These are phyloP conservation scores for Coniferiporia weirii DNA, from an alignment of 1,284 basidiomycete genomes.

Conservation along the genomic window DNA sequence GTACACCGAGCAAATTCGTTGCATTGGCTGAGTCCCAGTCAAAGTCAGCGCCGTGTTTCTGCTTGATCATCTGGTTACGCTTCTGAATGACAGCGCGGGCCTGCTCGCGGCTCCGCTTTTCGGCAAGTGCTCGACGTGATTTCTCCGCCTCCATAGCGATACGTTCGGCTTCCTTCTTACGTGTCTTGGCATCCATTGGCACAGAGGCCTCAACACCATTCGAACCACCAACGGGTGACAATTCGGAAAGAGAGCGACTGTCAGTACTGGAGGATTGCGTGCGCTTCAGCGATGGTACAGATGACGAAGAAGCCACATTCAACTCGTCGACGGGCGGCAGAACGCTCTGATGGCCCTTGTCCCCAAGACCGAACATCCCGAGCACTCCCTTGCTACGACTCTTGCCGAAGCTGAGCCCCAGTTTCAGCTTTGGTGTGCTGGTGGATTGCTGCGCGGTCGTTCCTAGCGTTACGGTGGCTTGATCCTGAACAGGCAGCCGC, in stretches of 20 bases:
- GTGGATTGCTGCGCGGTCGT: constrained; percentile 31
- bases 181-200: constrained; percentile 72
- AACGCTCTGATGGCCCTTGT: constrained; percentile 55
- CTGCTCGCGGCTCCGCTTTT: constrained; percentile 75
- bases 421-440: constrained; percentile 30
- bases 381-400: constrained; percentile 62
- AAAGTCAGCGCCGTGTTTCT: constrained; percentile 44
- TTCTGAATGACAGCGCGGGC: constrained; percentile 95
- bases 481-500: constrained; percentile 38
- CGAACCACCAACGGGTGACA: constrained; percentile 31
- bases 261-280: constrained; percentile 79
- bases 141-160: constrained; percentile 83
- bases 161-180: constrained; percentile 87
- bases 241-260: constrained; percentile 55
- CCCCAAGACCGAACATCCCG: constrained; percentile 70
- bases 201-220: constrained; percentile 32
- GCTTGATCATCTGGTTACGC: constrained; percentile 69
- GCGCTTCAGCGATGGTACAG: constrained; percentile 73
- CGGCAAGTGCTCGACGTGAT: constrained; percentile 75
- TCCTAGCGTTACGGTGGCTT: constrained; percentile 22
- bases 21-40: constrained; percentile 50
- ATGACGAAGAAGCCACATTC: constrained; percentile 43
- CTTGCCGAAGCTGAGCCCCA: constrained; percentile 56
- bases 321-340: constrained; percentile 72
- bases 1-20: constrained; percentile 34